Conservation (phyloP, 2,329 filamentous ascomycete genomes). For the Scorias spongiosa region DNA sequence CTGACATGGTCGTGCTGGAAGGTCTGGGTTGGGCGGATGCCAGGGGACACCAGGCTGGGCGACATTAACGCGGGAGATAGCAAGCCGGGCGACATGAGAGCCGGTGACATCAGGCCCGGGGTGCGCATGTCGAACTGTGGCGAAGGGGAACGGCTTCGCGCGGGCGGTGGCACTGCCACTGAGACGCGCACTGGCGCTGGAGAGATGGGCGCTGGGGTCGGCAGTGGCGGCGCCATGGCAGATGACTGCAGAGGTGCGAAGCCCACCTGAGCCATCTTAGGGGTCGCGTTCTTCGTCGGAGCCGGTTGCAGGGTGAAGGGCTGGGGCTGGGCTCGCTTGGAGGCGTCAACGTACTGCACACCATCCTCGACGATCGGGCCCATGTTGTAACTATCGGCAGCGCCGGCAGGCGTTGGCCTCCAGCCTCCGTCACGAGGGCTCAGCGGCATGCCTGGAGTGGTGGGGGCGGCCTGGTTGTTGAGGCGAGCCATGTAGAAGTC, state of each 20-base stretch:
- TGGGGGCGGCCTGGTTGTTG: conserved; percentile 69
- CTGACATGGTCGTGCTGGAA: conserved; percentile 46
- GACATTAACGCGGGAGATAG: conserved; percentile 22
- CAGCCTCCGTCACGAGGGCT: conserved; percentile 43
- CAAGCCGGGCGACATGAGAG: conserved; percentile 18
- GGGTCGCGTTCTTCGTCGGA: conserved; percentile 62
- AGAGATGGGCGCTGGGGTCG: conserved; percentile 7
- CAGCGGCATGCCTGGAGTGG: conserved; percentile 70
- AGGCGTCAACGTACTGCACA: conserved; percentile 46
- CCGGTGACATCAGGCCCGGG: conserved; percentile 19
- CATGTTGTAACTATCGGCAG: conserved; percentile 15
- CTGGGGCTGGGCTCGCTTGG: conserved; percentile 29
- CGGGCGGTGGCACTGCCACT: background rate
- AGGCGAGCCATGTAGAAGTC: conserved; percentile 73
- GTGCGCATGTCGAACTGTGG: conserved; percentile 22
- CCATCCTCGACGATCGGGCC: conserved; percentile 21
- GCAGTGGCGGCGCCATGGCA: background rate
- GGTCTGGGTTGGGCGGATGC: conserved; percentile 26
- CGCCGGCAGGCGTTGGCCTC: conserved; percentile 28
- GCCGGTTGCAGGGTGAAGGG: conserved; percentile 81
- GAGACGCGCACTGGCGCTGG: background rate
- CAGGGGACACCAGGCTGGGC: conserved; percentile 12
- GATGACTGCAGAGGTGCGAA: conserved; percentile 37
- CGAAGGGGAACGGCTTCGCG: conserved; percentile 9
- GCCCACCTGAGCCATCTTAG: conserved; percentile 46